These are phyloP conservation scores for Curvularia sp. DNA, from an alignment of 2,329 filamentous ascomycete genomes.

Conservation along the genomic window DNA sequence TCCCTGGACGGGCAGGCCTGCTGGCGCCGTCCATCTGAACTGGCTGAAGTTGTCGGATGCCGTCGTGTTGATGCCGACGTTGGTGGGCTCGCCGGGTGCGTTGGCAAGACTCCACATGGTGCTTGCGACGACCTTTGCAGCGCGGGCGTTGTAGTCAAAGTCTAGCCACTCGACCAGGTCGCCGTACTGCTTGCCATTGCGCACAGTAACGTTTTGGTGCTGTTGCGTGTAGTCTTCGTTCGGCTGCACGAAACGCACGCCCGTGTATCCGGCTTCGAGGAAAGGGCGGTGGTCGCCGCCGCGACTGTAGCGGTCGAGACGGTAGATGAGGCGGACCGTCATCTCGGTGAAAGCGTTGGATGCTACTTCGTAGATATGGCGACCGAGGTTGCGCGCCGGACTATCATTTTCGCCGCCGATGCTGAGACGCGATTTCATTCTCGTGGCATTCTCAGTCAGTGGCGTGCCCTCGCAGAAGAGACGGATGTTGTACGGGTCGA, in stretches of 20 bases:
- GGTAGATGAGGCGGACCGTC: constrained; percentile 62
- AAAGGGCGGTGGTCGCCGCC: constrained; percentile 64
- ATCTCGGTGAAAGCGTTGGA: constrained; percentile 59
- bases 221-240: constrained; percentile 64
- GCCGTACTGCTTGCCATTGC: constrained; percentile 60
- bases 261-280: constrained; percentile 60
- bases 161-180: constrained; percentile 63
- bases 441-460: constrained; percentile 52
- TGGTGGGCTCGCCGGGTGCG: constrained; percentile 56
- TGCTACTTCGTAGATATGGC: constrained; percentile 61
- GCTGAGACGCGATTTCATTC: constrained; percentile 47
- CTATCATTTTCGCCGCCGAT: constrained; percentile 59
- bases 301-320: constrained; percentile 62
- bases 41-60: constrained; percentile 57
- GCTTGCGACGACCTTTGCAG: constrained; percentile 61
- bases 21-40: constrained; percentile 55
- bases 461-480: constrained; percentile 60
- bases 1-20: constrained; percentile 51
- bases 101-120: constrained; percentile 61
- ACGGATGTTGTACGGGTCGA: constrained; percentile 59
- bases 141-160: constrained; percentile 61
- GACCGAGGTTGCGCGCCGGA: constrained; percentile 60
- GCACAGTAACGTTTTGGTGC: constrained; percentile 60
- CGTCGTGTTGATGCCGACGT: constrained; percentile 57
- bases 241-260: constrained; percentile 62